Conservation (phyloP, 2,329 filamentous ascomycete species). For the Metarhizium robertsii region DNA sequence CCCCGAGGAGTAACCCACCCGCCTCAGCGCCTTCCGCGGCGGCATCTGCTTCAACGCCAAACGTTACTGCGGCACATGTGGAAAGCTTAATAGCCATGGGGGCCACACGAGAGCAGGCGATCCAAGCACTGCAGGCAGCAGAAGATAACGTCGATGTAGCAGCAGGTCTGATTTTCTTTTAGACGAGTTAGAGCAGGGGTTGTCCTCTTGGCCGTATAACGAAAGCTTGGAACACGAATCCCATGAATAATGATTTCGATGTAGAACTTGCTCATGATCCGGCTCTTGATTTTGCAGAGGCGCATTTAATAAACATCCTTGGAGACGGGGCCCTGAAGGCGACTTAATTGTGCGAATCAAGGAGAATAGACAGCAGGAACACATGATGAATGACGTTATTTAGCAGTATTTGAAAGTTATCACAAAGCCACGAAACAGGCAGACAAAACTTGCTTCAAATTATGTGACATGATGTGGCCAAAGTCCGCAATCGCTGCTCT, state of each 20-base stretch:
- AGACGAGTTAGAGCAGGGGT: neutral
- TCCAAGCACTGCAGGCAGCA: slow-evolving; percentile 72
- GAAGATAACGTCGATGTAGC: slow-evolving; percentile 71
- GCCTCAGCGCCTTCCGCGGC: slow-evolving; percentile 17
- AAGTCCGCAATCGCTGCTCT: neutral
- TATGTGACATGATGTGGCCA: neutral
- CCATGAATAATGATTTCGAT: neutral
- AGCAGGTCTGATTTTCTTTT: slow-evolving; percentile 12
- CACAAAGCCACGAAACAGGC: neutral
- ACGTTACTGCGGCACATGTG: slow-evolving; percentile 55
- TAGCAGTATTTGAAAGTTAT: neutral
- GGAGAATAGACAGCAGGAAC: neutral
- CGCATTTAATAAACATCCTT: neutral
- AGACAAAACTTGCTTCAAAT: neutral
- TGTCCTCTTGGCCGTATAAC: neutral
- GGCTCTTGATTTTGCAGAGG: neutral
- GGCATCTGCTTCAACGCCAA: slow-evolving; percentile 7
- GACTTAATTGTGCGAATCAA: neutral
- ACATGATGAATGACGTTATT: neutral
- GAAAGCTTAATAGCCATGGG: slow-evolving; percentile 70
- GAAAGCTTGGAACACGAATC: neutral
- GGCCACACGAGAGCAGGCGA: slow-evolving; percentile 64
- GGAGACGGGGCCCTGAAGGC: neutral
- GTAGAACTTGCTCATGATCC: neutral
- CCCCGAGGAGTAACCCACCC: slow-evolving; percentile 11